These are phyloP conservation scores for Globisporangium okanoganense DNA, from an alignment of 352 stramenopile genomes.

Conservation along the genomic window DNA sequence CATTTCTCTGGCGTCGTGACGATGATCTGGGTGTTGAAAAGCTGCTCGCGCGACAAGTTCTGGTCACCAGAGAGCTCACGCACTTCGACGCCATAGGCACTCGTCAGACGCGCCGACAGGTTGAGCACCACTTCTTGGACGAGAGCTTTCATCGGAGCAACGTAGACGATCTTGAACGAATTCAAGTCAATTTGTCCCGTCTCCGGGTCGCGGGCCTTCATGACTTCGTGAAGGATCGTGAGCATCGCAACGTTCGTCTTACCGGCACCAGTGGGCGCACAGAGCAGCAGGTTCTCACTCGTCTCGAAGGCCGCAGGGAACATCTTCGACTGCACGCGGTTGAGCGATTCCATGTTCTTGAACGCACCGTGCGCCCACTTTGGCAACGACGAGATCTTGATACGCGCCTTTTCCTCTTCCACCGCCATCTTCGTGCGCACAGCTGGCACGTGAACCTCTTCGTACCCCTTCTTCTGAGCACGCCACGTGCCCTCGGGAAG, in stretches of 20 bases:
- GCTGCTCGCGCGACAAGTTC: constrained; percentile 96
- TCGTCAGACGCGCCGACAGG: constrained; percentile 91
- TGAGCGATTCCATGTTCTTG: constrained; percentile 97
- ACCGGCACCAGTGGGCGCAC: constrained; percentile 97
- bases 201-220: constrained; percentile 83
- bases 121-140: constrained; percentile 99
- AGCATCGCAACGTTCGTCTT: constrained; percentile 99
- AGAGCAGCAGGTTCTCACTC: constrained; percentile 98
- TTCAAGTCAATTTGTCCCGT: constrained; percentile 92
- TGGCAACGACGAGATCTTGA: constrained; percentile 92
- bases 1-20: constrained; percentile 99
- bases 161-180: constrained; percentile 99
- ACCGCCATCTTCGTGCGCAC: constrained; percentile 77
- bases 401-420: constrained; percentile 69
- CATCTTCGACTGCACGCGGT: constrained; percentile 99
- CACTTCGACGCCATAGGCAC: constrained; percentile 93
- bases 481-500: constrained; percentile 96
- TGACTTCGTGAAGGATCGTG: constrained; percentile 98
- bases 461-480: constrained; percentile 96
- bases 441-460: constrained; percentile 99
- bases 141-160: constrained; percentile 99
- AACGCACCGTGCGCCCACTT: constrained; percentile 96
- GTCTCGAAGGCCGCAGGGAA: constrained; percentile 88
- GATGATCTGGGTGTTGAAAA: constrained; percentile 98
- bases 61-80: constrained; percentile 98